Base-by-base conservation (phyloP, 2,329 filamentous ascomycete species). In the Cladosporium sp. region DNA sequence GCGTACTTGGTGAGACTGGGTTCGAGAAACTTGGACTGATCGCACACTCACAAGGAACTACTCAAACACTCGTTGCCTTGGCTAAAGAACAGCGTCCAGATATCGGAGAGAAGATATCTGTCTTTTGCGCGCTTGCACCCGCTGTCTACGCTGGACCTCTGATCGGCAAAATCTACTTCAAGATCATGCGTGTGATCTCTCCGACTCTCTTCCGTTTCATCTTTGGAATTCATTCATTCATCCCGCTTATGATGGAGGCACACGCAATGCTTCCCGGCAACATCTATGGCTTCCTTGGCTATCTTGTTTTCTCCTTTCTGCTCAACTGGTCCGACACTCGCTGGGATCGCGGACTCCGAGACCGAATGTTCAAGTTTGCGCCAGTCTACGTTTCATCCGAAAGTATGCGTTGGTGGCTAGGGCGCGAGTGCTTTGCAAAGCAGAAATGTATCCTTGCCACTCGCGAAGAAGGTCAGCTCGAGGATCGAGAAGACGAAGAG, bases 371-470 rank as follows among this genome's bases (percentile, higher is more conserved):
- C 72, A 90, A 94, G 67, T 97, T 96, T 65, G 86, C 91, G 0
- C 93, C 93, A 1, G 90, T 96, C 0, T 96, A 95, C 67, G 90
- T 97, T 52, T 91, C 87, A 66, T 84, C 90, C 0, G 92, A 97
- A 75, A 88, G 86, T 60, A 96, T 97, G 90, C 82, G 90, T 5
- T 97, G 93, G 93, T 97, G 93, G 93, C 81, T 97, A 0, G 93
- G 92, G 0, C 79, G 87, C 3, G 90, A 94, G 66, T 92, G 92
- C 65, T 97, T 96, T 68, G 88, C 85, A 25, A 85, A 82, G 66
- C 90, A 96, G 67, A 90, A 89, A 70, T 97, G 92, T 69, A 95
- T 97, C 54, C 78, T 97, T 6, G 83, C 89, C 1, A 96, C 92
- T 0, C 83, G 84, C 39, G 88, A 92, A 62, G 85, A 88, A 65